Evolutionary conservation across 2,329 filamentous ascomycete species (phyloP), one percentile per base, ranked within the genome.

Genomic region (Sphaerulina musiva): DNA sequence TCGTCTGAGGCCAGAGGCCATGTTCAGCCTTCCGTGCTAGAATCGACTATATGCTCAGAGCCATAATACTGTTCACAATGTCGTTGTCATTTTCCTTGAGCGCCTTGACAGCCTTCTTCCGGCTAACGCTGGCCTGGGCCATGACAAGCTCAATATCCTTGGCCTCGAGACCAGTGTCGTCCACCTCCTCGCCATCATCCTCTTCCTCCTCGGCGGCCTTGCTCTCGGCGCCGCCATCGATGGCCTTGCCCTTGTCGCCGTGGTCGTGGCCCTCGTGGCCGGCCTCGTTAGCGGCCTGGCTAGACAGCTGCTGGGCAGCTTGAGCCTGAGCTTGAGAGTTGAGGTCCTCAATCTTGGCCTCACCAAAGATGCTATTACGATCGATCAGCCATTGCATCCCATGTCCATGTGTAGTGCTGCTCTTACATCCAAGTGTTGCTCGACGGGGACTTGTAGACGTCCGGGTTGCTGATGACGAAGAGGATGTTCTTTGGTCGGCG

Each of bases 41-140:
- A 26, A 8, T 10, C 5, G 31, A 26, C 56, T 62, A 79, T 77
- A 78, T 78, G 69, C 76, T 79, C 61, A 98, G 79, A 66, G 92
- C 91, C 93, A 98, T 98, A 79, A 98, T 98, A 68, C 93, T 96
- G 82, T 98, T 98, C 80, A 98, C 93, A 78, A 98, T 98, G 73
- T 98, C 93, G 71, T 97, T 96, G 78, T 97, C 92, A 73, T 98
- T 98, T 80, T 97, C 93, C 80, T 90, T 91, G 72, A 98, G 82
- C 54, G 95, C 93, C 80, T 97, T 98, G 79, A 98, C 84, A 59
- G 93, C 93, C 84, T 97, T 97, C 80, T 95, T 96, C 75, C 93
- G 84, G 67, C 89, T 95, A 68, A 98, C 95, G 69, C 80, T 93
- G 68, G 93, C 93, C 78, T 98, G 92, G 67, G 88, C 89, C 89